Evolutionary conservation across 129 eudicot genomes (phyloP).

Genomic region (Flaveria bidentis): DNA sequence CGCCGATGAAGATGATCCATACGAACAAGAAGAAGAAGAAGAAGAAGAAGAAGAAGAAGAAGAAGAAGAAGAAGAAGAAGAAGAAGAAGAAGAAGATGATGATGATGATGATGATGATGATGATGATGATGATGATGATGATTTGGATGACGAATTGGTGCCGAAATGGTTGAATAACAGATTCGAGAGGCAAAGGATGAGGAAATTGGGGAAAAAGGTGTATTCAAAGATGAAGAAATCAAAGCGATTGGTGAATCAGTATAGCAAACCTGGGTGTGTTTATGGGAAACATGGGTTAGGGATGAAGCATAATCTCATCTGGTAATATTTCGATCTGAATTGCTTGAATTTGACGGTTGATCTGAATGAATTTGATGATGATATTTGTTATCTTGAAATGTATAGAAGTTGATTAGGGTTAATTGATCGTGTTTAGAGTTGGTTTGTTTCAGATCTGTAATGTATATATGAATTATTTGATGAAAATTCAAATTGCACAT

Average conservation of each 20-base stretch:
- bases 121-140: constrained; percentile 30
- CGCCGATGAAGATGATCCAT: constrained; percentile 16
- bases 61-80: constrained; percentile 5
- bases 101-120: constrained; percentile 28
- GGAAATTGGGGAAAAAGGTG: constrained; percentile 78
- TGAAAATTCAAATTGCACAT: neutral
- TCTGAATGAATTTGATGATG: no score
- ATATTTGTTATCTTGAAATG: no score
- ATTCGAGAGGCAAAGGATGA: constrained; percentile 64
- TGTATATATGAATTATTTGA: constrained; percentile 20
- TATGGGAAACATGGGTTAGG: constrained; percentile 73
- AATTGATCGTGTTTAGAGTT: neutral
- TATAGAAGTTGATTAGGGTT: constrained; percentile 15
- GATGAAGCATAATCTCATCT: constrained; percentile 47
- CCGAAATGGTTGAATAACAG: constrained; percentile 49
- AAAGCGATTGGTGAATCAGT: constrained; percentile 46
- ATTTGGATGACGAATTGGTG: constrained; percentile 66
- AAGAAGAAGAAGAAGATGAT: neutral
- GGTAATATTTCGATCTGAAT: neutral
- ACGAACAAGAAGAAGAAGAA: neutral
- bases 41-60: no score
- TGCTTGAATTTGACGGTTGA: neutral
- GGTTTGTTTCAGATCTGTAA: constrained; percentile 4
- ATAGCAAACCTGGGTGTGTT: constrained; percentile 56
- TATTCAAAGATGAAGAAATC: constrained; percentile 49